Evolutionary conservation across 345 rosid genomes (phyloP).

Genomic region (Aegle marmelos): DNA sequence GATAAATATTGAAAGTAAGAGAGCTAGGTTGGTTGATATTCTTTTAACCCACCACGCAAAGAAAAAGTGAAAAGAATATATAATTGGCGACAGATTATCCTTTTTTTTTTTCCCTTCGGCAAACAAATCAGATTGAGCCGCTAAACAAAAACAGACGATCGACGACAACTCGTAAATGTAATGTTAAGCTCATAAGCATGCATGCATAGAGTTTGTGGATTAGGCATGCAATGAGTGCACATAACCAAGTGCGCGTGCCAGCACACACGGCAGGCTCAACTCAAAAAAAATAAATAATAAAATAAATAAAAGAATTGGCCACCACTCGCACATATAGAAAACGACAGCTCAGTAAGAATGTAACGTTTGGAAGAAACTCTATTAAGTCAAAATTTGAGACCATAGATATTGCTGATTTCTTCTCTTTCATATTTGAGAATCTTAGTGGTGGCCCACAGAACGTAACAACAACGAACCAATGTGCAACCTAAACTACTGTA

Average conservation of each 20-base stretch:
- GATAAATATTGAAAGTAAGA: not conserved
- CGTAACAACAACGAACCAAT: not conserved
- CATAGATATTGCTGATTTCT: not conserved
- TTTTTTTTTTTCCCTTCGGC: not conserved
- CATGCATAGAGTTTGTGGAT: constrained; percentile 12
- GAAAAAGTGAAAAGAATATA: not conserved
- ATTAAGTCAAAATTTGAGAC: not conserved
- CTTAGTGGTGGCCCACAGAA: constrained; percentile 9
- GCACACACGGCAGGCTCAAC: constrained; percentile 6
- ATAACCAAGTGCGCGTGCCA: constrained; percentile 39
- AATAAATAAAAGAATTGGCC: no score
- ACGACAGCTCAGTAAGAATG: constrained; percentile 7
- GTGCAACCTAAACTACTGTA: constrained; percentile 10
- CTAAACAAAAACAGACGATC: constrained; percentile 7
- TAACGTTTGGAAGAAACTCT: not conserved
- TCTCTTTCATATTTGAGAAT: not conserved
- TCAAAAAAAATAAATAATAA: not conserved
- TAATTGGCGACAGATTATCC: no score
- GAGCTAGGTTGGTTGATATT: not conserved
- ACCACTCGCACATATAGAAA: not conserved
- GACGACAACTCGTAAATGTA: not conserved
- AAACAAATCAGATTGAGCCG: constrained; percentile 17
- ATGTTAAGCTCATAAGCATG: constrained; percentile 11
- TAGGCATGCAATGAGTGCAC: constrained; percentile 18
- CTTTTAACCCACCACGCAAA: not conserved